phyloP scores from a whole-genome alignment of 2,329 filamentous ascomycete species.

The Mollisiaceae sp. region DNA sequence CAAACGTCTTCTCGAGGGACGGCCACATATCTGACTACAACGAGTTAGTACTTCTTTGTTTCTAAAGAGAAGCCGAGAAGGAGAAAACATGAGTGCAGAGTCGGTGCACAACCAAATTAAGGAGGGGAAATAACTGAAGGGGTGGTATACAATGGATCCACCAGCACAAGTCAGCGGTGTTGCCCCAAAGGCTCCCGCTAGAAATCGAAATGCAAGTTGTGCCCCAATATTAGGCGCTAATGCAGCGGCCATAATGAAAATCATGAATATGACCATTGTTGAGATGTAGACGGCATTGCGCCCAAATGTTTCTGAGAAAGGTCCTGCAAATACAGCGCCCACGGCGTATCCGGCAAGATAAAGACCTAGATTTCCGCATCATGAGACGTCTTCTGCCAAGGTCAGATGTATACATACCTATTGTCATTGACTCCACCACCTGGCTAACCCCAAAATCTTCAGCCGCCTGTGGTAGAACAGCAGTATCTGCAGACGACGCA shows the following conservation, averaged over 20 bases:
- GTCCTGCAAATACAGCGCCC: slow-evolving; percentile 45
- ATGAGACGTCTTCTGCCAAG: background rate
- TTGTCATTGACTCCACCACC: slow-evolving; percentile 55
- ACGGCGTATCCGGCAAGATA: slow-evolving; percentile 43
- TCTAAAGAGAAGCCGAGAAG: too few species aligned
- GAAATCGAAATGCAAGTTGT: slow-evolving; percentile 64
- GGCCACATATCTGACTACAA: slow-evolving; percentile 59
- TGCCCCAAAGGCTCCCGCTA: slow-evolving; percentile 65
- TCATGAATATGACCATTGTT: slow-evolving; percentile 48
- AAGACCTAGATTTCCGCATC: background rate
- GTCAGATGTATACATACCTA: slow-evolving; percentile 31
- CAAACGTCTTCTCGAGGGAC: slow-evolving; percentile 56
- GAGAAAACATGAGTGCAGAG: too few species aligned
- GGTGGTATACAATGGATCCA: slow-evolving; percentile 52
- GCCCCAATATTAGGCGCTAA: slow-evolving; percentile 35
- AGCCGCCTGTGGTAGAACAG: slow-evolving; percentile 51
- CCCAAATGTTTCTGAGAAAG: slow-evolving; percentile 48
- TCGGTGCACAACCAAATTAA: too few species aligned
- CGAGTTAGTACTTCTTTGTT: too few species aligned
- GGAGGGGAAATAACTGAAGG: too few species aligned
- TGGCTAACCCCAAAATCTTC: slow-evolving; percentile 52
- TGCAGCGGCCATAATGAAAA: slow-evolving; percentile 50
- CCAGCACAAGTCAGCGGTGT: slow-evolving; percentile 65
- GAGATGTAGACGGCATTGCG: slow-evolving; percentile 47
- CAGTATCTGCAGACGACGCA: slow-evolving; percentile 57